Evolutionary conservation across 441 rosid species (phyloP), one percentile per base, ranked within the genome.

Genomic region (Erodium moschatum): DNA sequence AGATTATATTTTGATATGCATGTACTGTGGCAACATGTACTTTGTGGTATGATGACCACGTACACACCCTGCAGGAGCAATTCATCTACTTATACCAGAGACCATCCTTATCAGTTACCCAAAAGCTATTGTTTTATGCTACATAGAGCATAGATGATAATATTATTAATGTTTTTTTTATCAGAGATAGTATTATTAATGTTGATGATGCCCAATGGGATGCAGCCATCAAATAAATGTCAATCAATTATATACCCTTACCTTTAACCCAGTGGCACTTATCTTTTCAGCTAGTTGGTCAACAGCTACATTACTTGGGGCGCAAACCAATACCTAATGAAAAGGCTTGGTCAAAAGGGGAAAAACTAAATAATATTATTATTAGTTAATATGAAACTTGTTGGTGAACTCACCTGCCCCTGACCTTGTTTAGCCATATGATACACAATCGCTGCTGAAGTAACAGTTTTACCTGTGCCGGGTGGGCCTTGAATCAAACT

Each of bases 341-440:
- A 29, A 48, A 44, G 70, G 46, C 42, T 31, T 58, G 18, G 69
- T 20, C 64, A 68, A 18, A 54, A 33, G 75, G 72, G 44, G 38
- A 63, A 35, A 54, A 66, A 67, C 67, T 42, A 12, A 64, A 35
- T 19, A 24, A 52, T 54, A 58, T 33, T 29, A 16, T 0, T 33
- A 33, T 33, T 33, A 33, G 64, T 70, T 63, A 12, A 67, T 15
- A 64, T 44, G 52, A 75, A 65, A 38, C 24, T 70, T 33, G 21
- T 60, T 35, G 21, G 13, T 67, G 31, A 50, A 46, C 79, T 72
- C 80, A 86, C 99, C 86, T 92, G 99, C 18, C 99, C 99, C 76
- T 95, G 98, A 16, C 98, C 98, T 81, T 95, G 99, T 77, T 92
- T 95, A 72, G 97, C 93, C 99, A 95, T 95, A 83, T 95, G 97